phyloP scores from a whole-genome alignment of 441 rosid species.

The Corymbia citriodora region DNA sequence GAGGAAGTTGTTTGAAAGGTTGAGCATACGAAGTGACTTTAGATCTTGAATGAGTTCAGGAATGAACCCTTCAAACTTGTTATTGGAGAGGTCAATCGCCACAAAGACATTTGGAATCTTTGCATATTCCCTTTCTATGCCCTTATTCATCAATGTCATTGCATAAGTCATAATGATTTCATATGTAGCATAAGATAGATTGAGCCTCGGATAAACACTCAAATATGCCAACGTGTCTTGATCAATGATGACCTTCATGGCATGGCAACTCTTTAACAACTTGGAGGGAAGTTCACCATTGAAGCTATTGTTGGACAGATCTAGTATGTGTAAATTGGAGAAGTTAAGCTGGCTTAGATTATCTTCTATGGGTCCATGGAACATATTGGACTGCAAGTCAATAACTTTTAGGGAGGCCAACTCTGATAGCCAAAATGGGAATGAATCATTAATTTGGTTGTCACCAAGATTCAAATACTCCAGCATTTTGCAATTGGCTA shows the following conservation, averaged over 20 bases:
- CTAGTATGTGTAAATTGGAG: background rate
- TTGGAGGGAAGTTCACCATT: background rate
- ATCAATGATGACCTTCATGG: background rate
- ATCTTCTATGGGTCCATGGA: background rate
- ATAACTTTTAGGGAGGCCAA: background rate
- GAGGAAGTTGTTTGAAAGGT: background rate
- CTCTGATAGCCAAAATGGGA: background rate
- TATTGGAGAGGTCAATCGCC: background rate
- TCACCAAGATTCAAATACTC: background rate
- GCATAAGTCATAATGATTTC: accelerated
- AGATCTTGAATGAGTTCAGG: background rate
- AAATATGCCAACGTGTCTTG: background rate
- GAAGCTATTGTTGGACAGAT: background rate
- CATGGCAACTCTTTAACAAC: background rate
- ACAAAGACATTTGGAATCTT: accelerated
- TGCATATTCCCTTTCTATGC: background rate
- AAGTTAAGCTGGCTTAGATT: background rate
- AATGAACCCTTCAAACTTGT: background rate
- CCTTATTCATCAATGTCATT: background rate
- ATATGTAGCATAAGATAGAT: accelerated
- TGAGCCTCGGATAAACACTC: accelerated
- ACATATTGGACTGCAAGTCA: background rate
- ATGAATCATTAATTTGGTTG: background rate
- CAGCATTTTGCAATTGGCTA: background rate
- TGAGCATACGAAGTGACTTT: background rate